Conservation (phyloP, 805 yeast genomes). For the Starmerella cellae region DNA sequence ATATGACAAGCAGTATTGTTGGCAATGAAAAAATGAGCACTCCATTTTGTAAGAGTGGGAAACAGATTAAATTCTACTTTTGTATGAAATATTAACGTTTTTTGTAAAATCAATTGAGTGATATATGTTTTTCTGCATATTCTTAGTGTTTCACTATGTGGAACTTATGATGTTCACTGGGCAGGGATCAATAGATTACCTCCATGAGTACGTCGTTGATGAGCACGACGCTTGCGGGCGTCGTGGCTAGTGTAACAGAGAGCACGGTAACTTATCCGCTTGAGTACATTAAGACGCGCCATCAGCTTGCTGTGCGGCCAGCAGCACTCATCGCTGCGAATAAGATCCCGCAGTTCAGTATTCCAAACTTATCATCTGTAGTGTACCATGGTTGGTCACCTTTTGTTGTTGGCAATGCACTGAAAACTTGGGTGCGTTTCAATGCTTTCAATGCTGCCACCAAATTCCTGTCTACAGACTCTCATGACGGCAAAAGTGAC, state of each 20-base stretch:
- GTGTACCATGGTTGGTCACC: constrained; percentile 57
- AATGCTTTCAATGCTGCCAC: constrained; percentile 63
- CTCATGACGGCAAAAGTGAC: constrained; percentile 24
- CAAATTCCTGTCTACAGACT: constrained; percentile 39
- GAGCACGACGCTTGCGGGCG: constrained; percentile 29
- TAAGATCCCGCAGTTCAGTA: constrained; percentile 10
- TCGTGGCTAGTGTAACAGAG: constrained; percentile 30
- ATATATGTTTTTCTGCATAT: too few relatives aligned
- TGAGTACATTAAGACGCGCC: constrained; percentile 30
- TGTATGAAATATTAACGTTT: too few relatives aligned
- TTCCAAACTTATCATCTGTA: constrained; percentile 20
- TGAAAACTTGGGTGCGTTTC: constrained; percentile 63
- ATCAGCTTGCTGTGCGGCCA: constrained; percentile 26
- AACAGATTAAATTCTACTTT: background rate
- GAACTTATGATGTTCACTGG: too few relatives aligned
- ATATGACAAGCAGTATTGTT: too few relatives aligned
- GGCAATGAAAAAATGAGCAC: too few relatives aligned
- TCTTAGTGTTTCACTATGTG: too few relatives aligned
- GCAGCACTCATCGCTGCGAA: constrained; percentile 1
- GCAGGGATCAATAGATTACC: too few relatives aligned
- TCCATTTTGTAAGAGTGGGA: too few relatives aligned
- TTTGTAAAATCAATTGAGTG: too few relatives aligned
- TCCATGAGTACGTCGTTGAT: constrained; percentile 17
- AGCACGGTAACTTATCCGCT: constrained; percentile 31
- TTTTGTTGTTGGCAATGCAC: constrained; percentile 55